Evolutionary conservation across 345 rosid species (phyloP), one percentile per base, ranked within the genome.

Genomic region (Salix brachista): DNA sequence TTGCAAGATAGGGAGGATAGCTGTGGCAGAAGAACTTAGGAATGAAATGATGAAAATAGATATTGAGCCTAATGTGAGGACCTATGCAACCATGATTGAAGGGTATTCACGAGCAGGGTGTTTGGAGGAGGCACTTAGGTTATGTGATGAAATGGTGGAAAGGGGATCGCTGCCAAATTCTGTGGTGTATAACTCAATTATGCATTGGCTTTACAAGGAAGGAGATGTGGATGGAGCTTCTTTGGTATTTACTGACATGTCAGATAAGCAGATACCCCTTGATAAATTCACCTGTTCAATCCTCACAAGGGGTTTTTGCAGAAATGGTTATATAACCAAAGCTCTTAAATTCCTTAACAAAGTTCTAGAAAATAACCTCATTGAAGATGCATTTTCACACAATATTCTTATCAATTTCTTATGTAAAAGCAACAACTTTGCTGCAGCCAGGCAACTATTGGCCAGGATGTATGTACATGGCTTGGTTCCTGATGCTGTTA

Each of bases 231-330:
- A 84, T 79, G 89, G 84, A 74, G 91, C 88, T 36, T 83, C 83
- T 60, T 46, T 37, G 23, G 75, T 90, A 54, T 77, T 88, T 21
- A 56, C 77, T 26, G 89, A 89, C 83, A 90, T 90, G 91, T 79
- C 87, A 52, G 80, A 78, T 46, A 88, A 84, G 73, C 52, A 19
- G 36, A 54, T 89, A 65, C 10, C 34, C 50, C 81, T 87, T 6
- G 91, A 91, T 69, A 41, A 78, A 23, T 84, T 85, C 78, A 89
- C 94, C 72, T 85, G 73, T 69, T 87, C 92, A 50, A 85, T 87
- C 73, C 78, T 90, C 65, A 39, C 80, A 2, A 80, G 81, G 80
- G 91, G 90, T 62, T 72, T 90, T 26, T 90, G 89, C 78, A 81
- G 64, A 58, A 78, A 84, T 77, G 91, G 90, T 26, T 73, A 50